Evolutionary conservation across 1,284 basidiomycete species (phyloP).

Genomic region (Xerocomus nothofagi): DNA sequence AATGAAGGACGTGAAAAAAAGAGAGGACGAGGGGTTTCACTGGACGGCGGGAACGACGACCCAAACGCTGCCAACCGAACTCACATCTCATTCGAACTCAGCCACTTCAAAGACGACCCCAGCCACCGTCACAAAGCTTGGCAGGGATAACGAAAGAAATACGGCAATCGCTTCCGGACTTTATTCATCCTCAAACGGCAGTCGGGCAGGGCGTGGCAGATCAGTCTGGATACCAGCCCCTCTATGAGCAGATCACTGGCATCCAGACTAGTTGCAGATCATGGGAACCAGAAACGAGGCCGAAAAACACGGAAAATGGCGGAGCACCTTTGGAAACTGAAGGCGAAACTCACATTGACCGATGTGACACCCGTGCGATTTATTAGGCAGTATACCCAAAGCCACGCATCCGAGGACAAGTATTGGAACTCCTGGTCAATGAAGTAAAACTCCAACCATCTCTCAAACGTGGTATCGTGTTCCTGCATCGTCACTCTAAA

Average conservation of each 20-base stretch:
- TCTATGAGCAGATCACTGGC: no score
- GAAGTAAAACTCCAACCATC: constrained; percentile 69
- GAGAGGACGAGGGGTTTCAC: constrained; percentile 7
- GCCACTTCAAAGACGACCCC: constrained; percentile 12
- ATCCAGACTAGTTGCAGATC: no score
- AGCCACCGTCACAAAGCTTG: constrained; percentile 19
- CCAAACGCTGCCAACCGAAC: constrained; percentile 6
- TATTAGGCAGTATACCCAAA: neutral
- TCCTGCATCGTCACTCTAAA: constrained; percentile 55
- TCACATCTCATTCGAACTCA: constrained; percentile 29
- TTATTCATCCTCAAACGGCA: no score
- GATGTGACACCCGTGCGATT: constrained; percentile 51
- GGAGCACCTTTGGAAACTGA: constrained; percentile 57
- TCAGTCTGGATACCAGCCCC: no score
- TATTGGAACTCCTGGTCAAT: constrained; percentile 59
- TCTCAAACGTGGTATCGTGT: constrained; percentile 46
- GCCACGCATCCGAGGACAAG: constrained; percentile 32
- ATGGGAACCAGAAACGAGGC: constrained; percentile 58
- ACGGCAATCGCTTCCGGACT: no score
- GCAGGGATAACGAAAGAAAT: constrained; percentile 6
- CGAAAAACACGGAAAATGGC: constrained; percentile 65
- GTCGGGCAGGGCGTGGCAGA: no score
- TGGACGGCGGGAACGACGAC: constrained; percentile 4
- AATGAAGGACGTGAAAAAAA: constrained; percentile 24
- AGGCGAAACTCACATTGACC: no score